These are phyloP conservation scores for Cryptococcus neoformans DNA, from an alignment of 1,284 basidiomycete species.

Conservation along the genomic window DNA sequence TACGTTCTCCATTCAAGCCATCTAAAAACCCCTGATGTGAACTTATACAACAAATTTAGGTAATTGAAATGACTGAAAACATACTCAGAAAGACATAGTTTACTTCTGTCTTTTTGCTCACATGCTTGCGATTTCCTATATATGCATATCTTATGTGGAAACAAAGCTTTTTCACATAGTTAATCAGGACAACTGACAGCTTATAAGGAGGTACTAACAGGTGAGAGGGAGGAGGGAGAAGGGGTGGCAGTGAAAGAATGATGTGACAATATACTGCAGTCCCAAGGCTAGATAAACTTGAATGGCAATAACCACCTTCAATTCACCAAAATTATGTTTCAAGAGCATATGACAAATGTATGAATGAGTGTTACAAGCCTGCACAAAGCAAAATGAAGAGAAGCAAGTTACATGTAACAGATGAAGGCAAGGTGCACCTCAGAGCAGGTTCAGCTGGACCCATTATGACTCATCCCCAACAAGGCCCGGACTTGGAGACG, in stretches of 20 bases:
- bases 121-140: not conserved
- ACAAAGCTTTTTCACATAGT: not conserved
- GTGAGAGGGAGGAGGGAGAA: not conserved
- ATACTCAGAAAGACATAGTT: slow-evolving; percentile 41
- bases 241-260: not conserved
- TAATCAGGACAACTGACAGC: not conserved
- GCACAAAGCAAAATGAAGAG: too few relatives aligned
- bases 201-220: not conserved
- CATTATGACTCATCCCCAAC: too few relatives aligned
- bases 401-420: too few relatives aligned
- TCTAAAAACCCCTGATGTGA: not conserved
- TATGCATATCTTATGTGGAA: not conserved
- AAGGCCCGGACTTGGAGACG: too few relatives aligned
- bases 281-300: not conserved
- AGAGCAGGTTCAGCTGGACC: too few relatives aligned
- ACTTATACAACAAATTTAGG: slow-evolving; percentile 52
- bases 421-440: too few relatives aligned
- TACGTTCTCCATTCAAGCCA: slow-evolving; percentile 36
- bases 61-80: slow-evolving; percentile 65
- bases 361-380: too few relatives aligned
- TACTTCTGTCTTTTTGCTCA: not conserved
- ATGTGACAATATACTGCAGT: not conserved
- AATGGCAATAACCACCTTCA: not conserved
- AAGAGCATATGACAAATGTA: too few relatives aligned
- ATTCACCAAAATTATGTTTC: not conserved